These are phyloP conservation scores for Dioszegia aurantiaca DNA, from an alignment of 768 basidiomycete genomes.

Conservation along the genomic window DNA sequence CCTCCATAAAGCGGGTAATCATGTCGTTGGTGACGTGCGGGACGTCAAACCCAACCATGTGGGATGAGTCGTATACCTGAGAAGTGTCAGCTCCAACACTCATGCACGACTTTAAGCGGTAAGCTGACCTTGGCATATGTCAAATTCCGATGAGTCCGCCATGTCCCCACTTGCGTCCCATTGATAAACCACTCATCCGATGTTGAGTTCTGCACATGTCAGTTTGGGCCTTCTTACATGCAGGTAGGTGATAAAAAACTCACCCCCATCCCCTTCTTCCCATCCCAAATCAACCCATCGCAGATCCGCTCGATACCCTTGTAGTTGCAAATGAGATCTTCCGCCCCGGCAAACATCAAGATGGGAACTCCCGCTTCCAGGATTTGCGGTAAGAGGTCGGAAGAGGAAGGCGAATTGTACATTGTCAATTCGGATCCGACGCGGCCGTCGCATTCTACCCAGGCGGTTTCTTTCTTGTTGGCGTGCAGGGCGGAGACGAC, in stretches of 20 bases:
- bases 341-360: conserved; percentile 90
- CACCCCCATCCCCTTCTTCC: conserved; percentile 77
- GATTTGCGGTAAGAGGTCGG: conserved; percentile 72
- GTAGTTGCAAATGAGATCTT: conserved; percentile 96
- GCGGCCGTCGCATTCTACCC: conserved; percentile 77
- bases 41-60: conserved; percentile 81
- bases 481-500: conserved; percentile 85
- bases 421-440: conserved; percentile 66
- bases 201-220: conserved; percentile 39
- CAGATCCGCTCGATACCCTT: conserved; percentile 85
- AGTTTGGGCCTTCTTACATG: not conserved
- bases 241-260: conserved; percentile 48
- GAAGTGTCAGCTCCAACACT: not conserved
- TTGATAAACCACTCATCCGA: conserved; percentile 60
- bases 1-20: conserved; percentile 95
- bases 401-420: conserved; percentile 63
- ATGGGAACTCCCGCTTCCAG: conserved; percentile 71
- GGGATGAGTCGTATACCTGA: conserved; percentile 86
- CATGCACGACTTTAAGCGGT: not conserved
- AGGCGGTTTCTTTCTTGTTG: conserved; percentile 66
- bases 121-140: conserved; percentile 79
- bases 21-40: conserved; percentile 90
- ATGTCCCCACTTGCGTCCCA: conserved; percentile 75
- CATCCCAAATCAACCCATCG: conserved; percentile 78
- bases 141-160: conserved; percentile 83